Evolutionary conservation across 179 eudicot genomes (phyloP).

Genomic region (Silene coronaria): DNA sequence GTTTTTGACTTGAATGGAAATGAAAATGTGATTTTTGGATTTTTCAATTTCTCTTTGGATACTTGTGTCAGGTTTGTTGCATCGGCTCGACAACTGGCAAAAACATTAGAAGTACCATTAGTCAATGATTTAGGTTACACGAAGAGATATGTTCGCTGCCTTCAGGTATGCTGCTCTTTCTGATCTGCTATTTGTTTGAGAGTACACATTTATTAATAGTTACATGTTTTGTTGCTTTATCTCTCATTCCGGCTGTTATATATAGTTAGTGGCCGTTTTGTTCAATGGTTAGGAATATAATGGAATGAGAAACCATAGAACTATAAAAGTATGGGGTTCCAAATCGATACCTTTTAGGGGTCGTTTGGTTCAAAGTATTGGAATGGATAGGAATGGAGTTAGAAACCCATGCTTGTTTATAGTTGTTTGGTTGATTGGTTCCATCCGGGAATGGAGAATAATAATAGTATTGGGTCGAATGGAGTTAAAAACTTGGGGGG

Average conservation of each 20-base stretch:
- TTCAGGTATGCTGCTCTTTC: slow-evolving; percentile 52
- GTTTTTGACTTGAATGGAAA: not conserved
- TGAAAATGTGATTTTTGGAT: slow-evolving; percentile 5
- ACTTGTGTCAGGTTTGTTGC: slow-evolving; percentile 67
- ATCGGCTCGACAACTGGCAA: slow-evolving; percentile 87
- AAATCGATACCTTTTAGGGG: too few relatives aligned
- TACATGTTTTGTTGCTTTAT: slow-evolving; percentile 4
- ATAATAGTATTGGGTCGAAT: too few relatives aligned
- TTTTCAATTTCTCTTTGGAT: not conserved
- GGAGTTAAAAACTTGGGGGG: too few relatives aligned
- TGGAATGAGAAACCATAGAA: too few relatives aligned
- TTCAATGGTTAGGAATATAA: too few relatives aligned
- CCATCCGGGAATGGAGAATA: too few relatives aligned
- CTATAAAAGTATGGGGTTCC: too few relatives aligned
- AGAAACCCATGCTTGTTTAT: too few relatives aligned
- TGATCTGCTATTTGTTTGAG: not conserved
- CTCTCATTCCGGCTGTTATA: not conserved
- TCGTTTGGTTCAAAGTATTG: too few relatives aligned
- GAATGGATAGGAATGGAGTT: too few relatives aligned
- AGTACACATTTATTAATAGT: not conserved
- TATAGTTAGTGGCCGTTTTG: not conserved
- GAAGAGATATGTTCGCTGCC: slow-evolving; percentile 94
- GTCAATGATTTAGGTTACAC: slow-evolving; percentile 94
- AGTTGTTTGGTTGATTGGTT: too few relatives aligned
- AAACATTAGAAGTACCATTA: slow-evolving; percentile 88